These are phyloP conservation scores for Aureobasidium leucospermi DNA, from an alignment of 2,329 filamentous ascomycete species.

Conservation along the genomic window DNA sequence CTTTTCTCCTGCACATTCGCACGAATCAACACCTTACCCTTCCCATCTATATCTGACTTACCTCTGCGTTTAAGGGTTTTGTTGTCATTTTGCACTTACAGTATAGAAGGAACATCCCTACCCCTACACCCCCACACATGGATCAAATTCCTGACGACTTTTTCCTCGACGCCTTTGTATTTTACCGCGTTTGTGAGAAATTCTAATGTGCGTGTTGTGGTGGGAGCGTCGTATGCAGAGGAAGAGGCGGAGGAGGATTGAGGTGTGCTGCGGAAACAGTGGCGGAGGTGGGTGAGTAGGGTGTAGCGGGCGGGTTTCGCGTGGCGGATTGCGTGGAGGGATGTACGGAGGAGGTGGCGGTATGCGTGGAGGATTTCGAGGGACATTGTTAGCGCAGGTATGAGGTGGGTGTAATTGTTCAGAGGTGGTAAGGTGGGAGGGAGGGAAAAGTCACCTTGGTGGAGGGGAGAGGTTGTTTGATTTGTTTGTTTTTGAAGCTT, in stretches of 20 bases:
- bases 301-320: constrained; percentile 60
- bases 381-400: no score
- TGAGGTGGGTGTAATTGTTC: neutral
- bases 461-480: neutral
- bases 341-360: constrained; percentile 58
- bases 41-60: no score
- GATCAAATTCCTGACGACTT: constrained; percentile 62
- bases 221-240: constrained; percentile 24
- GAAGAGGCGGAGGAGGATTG: constrained; percentile 6
- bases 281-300: constrained; percentile 45
- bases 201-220: constrained; percentile 57
- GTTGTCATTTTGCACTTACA: neutral
- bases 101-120: neutral
- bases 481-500: neutral
- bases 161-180: constrained; percentile 62
- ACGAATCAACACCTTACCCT: neutral
- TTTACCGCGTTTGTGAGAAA: constrained; percentile 61
- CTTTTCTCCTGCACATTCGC: constrained; percentile 1
- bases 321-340: constrained; percentile 65
- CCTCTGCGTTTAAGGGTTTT: no score
- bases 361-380: constrained; percentile 53
- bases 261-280: constrained; percentile 30
- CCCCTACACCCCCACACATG: constrained; percentile 31
- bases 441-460: neutral
- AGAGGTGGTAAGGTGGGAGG: neutral